Evolutionary conservation across 2,329 filamentous ascomycete species (phyloP), one percentile per base, ranked within the genome.

Genomic region (Chrysoporthe puriensis): DNA sequence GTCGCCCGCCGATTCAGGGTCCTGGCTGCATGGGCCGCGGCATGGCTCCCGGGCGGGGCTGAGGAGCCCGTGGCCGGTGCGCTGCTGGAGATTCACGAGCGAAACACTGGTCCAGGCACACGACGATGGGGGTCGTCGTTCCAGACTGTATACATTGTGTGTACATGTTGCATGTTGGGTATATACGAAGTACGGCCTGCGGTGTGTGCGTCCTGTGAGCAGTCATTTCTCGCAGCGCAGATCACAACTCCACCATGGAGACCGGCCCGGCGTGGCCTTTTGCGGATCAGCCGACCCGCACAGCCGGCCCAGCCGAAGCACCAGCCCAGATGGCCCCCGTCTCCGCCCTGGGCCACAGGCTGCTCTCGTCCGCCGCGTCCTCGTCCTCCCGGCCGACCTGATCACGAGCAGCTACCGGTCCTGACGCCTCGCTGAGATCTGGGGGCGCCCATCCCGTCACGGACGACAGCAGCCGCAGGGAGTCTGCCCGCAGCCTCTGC

Each of bases 271-370:
- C 48, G 48, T 50, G n/a, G 48, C 48, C 32, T 4, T 32, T 16
- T n/a, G 14, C 34, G 34, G 46, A 34, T 42, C 42, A 40, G 6
- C 26, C 42, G 26, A 42, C 11, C 54, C 56, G 63, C 63, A 16
- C 52, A 46, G 40, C 52, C 34, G 36, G n/a, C n/a, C 36, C 18
- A 40, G 36, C 40, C 18, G 46, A 42, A 3, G 48, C 46, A 16
- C 1, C 40, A 13, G 9, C 18, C 42, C 40, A 44, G 32, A 52
- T 18, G 32, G 59, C 59, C 16, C 32, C 58, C 50, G 32, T 40
- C 64, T 48, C 58, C 42, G 59, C 42, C n/a, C 42, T 58, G n/a
- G 48, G 59, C 59, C 64, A 56, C 21, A 58, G 50, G n/a, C 59
- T 40, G 18, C 21, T n/a, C 36, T 57, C 62, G 14, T 32, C 62